Conservation (phyloP, 2,329 filamentous ascomycete species). For the Reticulascus tulasneorum region DNA sequence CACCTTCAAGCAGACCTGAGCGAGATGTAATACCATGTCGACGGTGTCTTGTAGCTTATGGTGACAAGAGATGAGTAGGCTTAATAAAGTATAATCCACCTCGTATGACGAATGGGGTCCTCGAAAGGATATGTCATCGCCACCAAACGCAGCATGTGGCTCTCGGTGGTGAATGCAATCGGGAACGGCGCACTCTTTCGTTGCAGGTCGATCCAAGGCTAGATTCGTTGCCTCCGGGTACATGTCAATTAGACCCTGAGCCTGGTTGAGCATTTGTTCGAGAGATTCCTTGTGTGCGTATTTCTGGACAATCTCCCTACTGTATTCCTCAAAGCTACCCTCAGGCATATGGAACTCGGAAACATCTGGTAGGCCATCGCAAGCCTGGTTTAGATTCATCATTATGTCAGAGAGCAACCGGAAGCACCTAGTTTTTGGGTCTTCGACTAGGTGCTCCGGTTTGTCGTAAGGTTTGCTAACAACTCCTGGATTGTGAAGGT, state of each 20-base stretch:
- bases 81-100: slow-evolving; percentile 31
- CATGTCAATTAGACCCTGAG: slow-evolving; percentile 29
- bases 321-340: slow-evolving; percentile 18
- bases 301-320: slow-evolving; percentile 18
- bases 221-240: slow-evolving; percentile 27
- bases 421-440: slow-evolving; percentile 3
- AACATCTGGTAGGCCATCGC: slow-evolving; percentile 1
- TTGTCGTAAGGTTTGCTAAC: not conserved
- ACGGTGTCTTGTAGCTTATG: slow-evolving; percentile 31
- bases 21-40: slow-evolving; percentile 26
- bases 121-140: slow-evolving; percentile 14
- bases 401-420: not conserved
- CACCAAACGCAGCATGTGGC: not conserved
- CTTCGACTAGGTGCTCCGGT: not conserved
- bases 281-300: slow-evolving; percentile 22
- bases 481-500: not conserved
- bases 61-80: slow-evolving; percentile 33
- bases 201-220: slow-evolving; percentile 7
- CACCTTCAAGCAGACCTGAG: slow-evolving; percentile 26
- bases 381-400: slow-evolving; percentile 2
- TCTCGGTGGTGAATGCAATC: slow-evolving; percentile 28
- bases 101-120: not conserved
- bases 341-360: slow-evolving; percentile 16
- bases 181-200: slow-evolving; percentile 21
- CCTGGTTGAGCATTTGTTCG: slow-evolving; percentile 28